Evolutionary conservation across 2,329 filamentous ascomycete genomes (phyloP), one percentile per base, ranked within the genome.

Genomic region (Rutstroemia sp.): DNA sequence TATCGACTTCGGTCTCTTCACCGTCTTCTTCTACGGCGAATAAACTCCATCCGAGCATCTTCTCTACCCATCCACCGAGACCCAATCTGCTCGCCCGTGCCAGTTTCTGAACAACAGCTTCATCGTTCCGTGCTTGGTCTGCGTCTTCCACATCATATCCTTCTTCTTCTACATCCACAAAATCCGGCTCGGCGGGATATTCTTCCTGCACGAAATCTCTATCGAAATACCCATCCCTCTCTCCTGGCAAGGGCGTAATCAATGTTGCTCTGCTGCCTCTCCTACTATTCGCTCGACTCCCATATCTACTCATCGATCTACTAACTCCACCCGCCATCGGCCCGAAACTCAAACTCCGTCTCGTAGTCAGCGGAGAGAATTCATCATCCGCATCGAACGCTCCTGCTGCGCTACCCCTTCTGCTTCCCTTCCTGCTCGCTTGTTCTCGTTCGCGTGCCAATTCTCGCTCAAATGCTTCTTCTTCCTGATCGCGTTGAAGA

Each of bases 1-100:
- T 68, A 25, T 76, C 73, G 9, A 71, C 69, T 36, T 75, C 73
- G 1, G 70, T 71, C 21, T 78, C 76, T 51, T 82, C 79, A 2
- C 80, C 81, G 56, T 80, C 77, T 66, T 85, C 82, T 51, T 83
- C 78, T 5, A 83, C 80, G 0, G 81, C 76, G 66, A 86, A 86
- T 9, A 86, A 72, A 27, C 77, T 79, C 79, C 82, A 86, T 2
- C 79, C 79, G 45, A 83, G 70, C 57, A 84, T 69, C 58, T 71
- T 78, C 58, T 78, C 78, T 58, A 87, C 75, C 82, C 82, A 86
- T 3, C 78, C 78, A 4, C 77, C 78, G 42, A 79, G 69, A 8
- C 78, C 77, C 7, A 75, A 71, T 48, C 75, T 77, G 53, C 78
- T 78, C 17, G 75, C 73, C 58, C 77, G 75, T 36, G 86, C 78